Evolutionary conservation across 1,284 basidiomycete species (phyloP).

Genomic region (Anthracocystis walkeri): DNA sequence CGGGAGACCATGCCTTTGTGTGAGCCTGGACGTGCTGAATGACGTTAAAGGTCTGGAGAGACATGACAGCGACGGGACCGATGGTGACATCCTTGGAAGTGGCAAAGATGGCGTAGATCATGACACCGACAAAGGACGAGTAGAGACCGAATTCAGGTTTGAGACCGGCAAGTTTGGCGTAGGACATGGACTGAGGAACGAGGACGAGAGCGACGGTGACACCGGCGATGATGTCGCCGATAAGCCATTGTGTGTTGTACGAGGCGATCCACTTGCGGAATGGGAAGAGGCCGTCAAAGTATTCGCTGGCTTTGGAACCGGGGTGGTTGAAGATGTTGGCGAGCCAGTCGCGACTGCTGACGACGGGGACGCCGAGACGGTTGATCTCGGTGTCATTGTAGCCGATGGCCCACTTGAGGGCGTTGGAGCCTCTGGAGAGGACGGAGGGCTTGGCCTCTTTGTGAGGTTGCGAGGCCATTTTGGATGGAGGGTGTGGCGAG

Average conservation of each 20-base stretch:
- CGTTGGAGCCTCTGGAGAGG: conserved; percentile 27
- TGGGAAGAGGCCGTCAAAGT: conserved; percentile 68
- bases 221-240: conserved; percentile 70
- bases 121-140: conserved; percentile 90
- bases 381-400: conserved; percentile 66
- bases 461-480: conserved; percentile 30
- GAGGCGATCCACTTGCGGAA: conserved; percentile 69
- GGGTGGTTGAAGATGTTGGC: conserved; percentile 51
- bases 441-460: conserved; percentile 25
- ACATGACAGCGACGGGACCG: conserved; percentile 84
- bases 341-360: conserved; percentile 63
- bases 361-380: conserved; percentile 65
- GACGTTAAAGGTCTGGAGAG: conserved; percentile 82
- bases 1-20: conserved; percentile 61
- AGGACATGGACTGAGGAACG: conserved; percentile 72
- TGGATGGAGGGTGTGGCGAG: conserved; percentile 14
- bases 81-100: conserved; percentile 70
- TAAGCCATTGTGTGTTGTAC: conserved; percentile 69
- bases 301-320: conserved; percentile 40
- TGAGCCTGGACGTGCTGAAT: conserved; percentile 48
- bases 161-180: conserved; percentile 83
- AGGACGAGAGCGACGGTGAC: conserved; percentile 70
- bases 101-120: conserved; percentile 75
- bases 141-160: conserved; percentile 91
- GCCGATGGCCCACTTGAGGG: conserved; percentile 50